Conservation (phyloP, 2,329 filamentous ascomycete genomes). For the Arthrobotrys entomopaga region DNA sequence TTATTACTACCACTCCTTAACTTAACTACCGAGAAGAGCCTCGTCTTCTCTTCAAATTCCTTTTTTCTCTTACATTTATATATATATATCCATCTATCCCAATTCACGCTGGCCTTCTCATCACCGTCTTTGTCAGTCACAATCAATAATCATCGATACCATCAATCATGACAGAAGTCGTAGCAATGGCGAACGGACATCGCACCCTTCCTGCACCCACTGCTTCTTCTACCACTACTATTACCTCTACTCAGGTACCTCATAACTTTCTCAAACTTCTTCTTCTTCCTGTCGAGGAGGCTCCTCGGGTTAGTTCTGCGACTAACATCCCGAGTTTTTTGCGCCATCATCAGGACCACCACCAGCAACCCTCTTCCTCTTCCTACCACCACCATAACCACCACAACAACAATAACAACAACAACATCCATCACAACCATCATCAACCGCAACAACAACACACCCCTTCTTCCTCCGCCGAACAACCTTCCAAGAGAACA, state of each 20-base stretch:
- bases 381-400: constrained; percentile 24
- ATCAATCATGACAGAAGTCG: constrained; percentile 52
- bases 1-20: constrained; percentile 3
- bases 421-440: constrained; percentile 4
- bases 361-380: neutral
- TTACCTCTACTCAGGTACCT: constrained; percentile 55
- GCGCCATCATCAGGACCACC: constrained; percentile 52
- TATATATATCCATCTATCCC: constrained; percentile 5
- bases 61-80: constrained; percentile 11
- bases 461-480: constrained; percentile 51
- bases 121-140: constrained; percentile 11
- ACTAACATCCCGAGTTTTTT: constrained; percentile 55
- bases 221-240: constrained; percentile 41
- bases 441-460: constrained; percentile 28
- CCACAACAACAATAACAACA: neutral
- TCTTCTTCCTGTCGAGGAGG: constrained; percentile 55
- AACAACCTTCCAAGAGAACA: constrained; percentile 39
- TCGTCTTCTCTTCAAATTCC: constrained; percentile 11
- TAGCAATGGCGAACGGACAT: constrained; percentile 53
- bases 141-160: neutral
- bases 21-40: neutral
- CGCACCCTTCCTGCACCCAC: constrained; percentile 49
- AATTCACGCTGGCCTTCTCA: constrained; percentile 31
- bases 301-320: constrained; percentile 54
- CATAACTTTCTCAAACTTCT: constrained; percentile 56